These are phyloP conservation scores for Metschnikowia cerradonensis DNA, from an alignment of 805 yeast species.

Conservation along the genomic window DNA sequence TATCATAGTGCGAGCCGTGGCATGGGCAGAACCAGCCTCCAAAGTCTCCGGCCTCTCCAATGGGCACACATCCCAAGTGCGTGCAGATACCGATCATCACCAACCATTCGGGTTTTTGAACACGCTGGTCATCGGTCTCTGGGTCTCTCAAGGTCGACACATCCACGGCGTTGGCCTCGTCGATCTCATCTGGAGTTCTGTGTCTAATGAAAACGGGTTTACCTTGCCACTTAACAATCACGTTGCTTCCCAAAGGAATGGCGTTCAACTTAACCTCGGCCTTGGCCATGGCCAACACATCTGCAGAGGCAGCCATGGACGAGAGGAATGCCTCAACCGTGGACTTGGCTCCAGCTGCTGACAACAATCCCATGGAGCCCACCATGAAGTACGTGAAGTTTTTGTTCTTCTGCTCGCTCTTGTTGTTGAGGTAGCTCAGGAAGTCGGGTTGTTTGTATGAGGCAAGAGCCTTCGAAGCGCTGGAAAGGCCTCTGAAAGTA, in stretches of 20 bases:
- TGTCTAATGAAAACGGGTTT: constrained; percentile 99
- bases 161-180: constrained; percentile 87
- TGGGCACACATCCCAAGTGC: constrained; percentile 99
- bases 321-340: constrained; percentile 90
- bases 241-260: constrained; percentile 97
- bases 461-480: constrained; percentile 55
- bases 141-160: constrained; percentile 85
- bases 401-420: constrained; percentile 64
- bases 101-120: constrained; percentile 95
- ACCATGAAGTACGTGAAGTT: constrained; percentile 95
- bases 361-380: constrained; percentile 86
- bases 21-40: constrained; percentile 99
- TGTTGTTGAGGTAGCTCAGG: constrained; percentile 72
- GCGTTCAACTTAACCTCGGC: constrained; percentile 92
- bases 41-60: constrained; percentile 98
- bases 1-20: constrained; percentile 99
- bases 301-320: constrained; percentile 97
- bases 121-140: constrained; percentile 89
- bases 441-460: constrained; percentile 91
- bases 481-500: constrained; percentile 48
- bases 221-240: constrained; percentile 99
- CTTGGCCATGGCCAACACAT: constrained; percentile 98
- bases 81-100: constrained; percentile 99
- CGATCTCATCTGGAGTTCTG: constrained; percentile 90
- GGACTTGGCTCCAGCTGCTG: constrained; percentile 93